phyloP scores from a whole-genome alignment of 768 basidiomycete species.

The Gautieria morchelliformis region DNA sequence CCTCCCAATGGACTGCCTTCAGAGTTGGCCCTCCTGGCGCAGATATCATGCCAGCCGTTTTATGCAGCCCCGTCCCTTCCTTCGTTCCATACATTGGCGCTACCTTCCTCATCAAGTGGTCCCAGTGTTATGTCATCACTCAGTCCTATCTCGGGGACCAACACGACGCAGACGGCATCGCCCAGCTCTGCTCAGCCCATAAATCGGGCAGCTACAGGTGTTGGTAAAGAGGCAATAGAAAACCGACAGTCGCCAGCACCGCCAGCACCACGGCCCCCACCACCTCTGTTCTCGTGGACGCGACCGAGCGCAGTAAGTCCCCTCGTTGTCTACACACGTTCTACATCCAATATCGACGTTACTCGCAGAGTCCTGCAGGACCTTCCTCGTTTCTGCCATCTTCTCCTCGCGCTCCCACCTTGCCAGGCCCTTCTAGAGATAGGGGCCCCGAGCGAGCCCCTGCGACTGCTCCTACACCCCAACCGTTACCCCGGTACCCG shows the following conservation, averaged over 20 bases:
- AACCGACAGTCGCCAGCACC: too few relatives aligned
- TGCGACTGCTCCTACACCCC: background rate
- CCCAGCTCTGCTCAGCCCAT: background rate
- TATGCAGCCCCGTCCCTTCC: background rate
- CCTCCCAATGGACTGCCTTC: background rate
- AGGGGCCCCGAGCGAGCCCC: background rate
- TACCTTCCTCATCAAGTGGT: background rate
- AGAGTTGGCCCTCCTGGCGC: background rate
- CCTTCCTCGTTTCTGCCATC: background rate
- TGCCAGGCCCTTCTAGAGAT: background rate
- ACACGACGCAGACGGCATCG: background rate
- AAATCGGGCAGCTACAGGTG: background rate
- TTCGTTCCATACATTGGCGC: constrained; percentile 3
- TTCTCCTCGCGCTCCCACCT: background rate
- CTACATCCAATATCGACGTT: too few relatives aligned
- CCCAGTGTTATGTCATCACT: background rate
- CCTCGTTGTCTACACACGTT: background rate
- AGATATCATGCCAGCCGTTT: constrained; percentile 6
- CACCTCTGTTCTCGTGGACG: constrained; percentile 1
- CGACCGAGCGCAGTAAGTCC: background rate
- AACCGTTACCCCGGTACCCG: background rate
- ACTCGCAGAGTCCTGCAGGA: background rate
- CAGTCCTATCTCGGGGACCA: background rate
- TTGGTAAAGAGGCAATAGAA: background rate
- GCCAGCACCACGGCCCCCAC: background rate